Conservation (phyloP, 331 rosid species). For the Prunus yedoensis region DNA sequence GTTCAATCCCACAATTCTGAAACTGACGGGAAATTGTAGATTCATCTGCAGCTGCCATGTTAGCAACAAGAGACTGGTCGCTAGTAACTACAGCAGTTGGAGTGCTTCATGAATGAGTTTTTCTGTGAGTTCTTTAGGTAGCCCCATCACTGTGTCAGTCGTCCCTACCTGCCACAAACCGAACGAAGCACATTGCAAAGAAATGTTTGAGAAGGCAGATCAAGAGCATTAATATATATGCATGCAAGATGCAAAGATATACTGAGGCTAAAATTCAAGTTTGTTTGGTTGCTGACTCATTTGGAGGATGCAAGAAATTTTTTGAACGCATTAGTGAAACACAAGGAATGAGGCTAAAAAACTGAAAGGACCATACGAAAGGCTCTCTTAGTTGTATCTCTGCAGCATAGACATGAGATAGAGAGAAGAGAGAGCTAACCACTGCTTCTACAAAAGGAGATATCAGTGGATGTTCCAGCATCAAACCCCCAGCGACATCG, state of each 20-base stretch:
- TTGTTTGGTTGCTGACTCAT: background rate
- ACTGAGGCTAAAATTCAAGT: background rate
- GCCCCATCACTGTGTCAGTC: conserved; percentile 89
- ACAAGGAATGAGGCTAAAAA: background rate
- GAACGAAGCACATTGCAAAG: background rate
- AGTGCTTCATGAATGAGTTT: conserved; percentile 68
- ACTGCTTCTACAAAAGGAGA: conserved; percentile 83
- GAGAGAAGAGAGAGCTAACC: conserved; percentile 52
- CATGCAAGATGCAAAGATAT: background rate
- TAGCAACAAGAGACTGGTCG: background rate
- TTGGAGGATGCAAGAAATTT: background rate
- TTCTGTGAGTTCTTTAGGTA: conserved; percentile 73
- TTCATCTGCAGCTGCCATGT: background rate
- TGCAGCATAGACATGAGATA: background rate
- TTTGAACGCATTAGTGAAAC: background rate
- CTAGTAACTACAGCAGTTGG: conserved; percentile 26
- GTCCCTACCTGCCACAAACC: conserved; percentile 67
- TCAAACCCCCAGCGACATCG: conserved; percentile 88
- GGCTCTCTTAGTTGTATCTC: background rate
- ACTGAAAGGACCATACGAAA: too few relatives aligned
- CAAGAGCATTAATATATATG: background rate
- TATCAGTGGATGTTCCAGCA: conserved; percentile 91
- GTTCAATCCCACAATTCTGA: background rate
- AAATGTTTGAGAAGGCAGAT: background rate
- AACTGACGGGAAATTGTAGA: background rate